Evolutionary conservation across 176 grass and related monocot genomes (phyloP), one percentile per base, ranked within the genome.

Genomic region (Raddia distichophylla): DNA sequence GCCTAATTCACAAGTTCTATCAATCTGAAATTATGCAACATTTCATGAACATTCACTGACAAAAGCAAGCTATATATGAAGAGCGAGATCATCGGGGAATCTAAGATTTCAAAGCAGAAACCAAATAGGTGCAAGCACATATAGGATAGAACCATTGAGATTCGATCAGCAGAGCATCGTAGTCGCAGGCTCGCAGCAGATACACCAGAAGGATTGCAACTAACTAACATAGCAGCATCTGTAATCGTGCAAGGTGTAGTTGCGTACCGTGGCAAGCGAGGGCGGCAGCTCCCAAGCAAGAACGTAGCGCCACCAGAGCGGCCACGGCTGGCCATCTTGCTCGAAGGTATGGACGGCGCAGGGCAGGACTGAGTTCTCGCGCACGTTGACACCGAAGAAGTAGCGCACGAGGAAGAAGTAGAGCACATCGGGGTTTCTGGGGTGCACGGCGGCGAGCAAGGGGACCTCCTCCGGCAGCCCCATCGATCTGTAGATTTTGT

Each of bases 231-330:
- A 15, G 54, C n/a, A 57, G 54, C 54, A 57, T 57, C 7, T 8
- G 17, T 2, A n/a, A 57, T 57, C 7, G 54, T 57, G 54, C n/a
- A 16, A 2, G 37, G 37, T 5, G 37, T 3, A 0, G 37, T 18
- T 19, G 2, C 51, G 68, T 69, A 50, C 79, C 67, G 8, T 60
- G 56, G 16, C 10, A 37, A 82, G 67, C 44, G 43, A 72, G 8
- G 54, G 14, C 15, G 79, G 67, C 54, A 81, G 67, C 54, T 60
- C 42, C 79, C 79, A 81, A 71, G 67, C 54, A 5, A 81, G 37
- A 6, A 81, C 1, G 16, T 81, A 43, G 11, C 43, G 79, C 67
- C 79, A 81, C 9, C 54, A 71, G 22, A 81, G 6, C 5, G 67
- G 67, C 27, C 27, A 27, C 2, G 79, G 79, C 27, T 27, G 0